Evolutionary conservation across 148 eudicot genomes (phyloP), one percentile per base, ranked within the genome.

Genomic region (Rhododendron kiyosumense): DNA sequence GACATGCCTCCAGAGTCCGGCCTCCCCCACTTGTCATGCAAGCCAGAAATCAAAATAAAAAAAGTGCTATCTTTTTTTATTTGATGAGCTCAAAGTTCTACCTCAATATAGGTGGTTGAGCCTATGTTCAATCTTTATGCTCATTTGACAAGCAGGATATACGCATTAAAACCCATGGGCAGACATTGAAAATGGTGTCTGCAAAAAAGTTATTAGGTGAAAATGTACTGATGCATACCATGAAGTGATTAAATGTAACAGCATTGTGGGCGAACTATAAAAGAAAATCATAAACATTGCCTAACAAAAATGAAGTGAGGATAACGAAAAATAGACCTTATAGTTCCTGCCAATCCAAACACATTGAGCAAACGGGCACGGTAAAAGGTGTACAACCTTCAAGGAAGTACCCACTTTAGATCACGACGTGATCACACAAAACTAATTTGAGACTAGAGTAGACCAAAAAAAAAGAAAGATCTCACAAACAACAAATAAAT

Each of bases 281-380:
- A n/a, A 65, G 5, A 28, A 67, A 9, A 69, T 28, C 75, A 12
- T n/a, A 63, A 63, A 28, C 14, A 49, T 48, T 77, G 49, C 9
- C 18, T 1, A 46, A 79, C 20, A 46, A 11, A 46, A 79, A 49
- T 36, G 24, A 22, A 76, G 12, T 46, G 59, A 48, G 28, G 73
- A 48, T 14, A 12, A 38, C 28, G 2, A 20, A 24, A 48, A 24
- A 4, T 79, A 1, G 26, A 93, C 96, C 95, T 94, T 94, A 82
- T 89, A 92, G 88, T 94, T 94, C 46, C 93, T 85, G 81, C 89
- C 88, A 78, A 93, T 91, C 98, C 98, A 94, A 15, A 78, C 92
- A 74, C 96, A 92, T 90, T 94, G 98, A 14, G 95, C 93, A 87
- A 41, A 92, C 20, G 96, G 98, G 87, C 98, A 94, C 15, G n/a